A percentile compares a stretch with the other conserved stretches of the same genome.
Conservation (phyloP, 345 rosid species). For the Aquilaria sinensis region DNA sequence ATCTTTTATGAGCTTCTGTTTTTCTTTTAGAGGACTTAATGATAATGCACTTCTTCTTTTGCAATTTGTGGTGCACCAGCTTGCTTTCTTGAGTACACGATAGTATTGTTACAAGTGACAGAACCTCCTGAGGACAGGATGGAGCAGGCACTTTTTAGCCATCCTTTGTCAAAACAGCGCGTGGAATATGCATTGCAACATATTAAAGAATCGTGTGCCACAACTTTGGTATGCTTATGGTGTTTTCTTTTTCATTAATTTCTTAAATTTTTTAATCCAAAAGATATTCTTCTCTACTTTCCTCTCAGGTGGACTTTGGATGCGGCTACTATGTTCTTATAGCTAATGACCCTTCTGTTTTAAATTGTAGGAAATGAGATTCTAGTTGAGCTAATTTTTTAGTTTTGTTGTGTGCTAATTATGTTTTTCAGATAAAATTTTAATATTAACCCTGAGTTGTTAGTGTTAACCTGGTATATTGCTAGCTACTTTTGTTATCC, state of each 20-base stretch:
- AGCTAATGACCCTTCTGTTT: too few relatives aligned
- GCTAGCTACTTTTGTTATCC: too few relatives aligned
- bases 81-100: constrained; percentile 40
- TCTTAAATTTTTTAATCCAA: not conserved
- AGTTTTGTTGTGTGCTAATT: too few relatives aligned
- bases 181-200: constrained; percentile 83
- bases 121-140: constrained; percentile 87
- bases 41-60: constrained; percentile 11
- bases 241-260: constrained; percentile 8
- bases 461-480: too few relatives aligned
- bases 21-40: constrained; percentile 4
- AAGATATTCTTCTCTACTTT: constrained; percentile 12
- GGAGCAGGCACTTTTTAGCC: constrained; percentile 93
- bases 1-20: not conserved
- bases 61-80: constrained; percentile 20
- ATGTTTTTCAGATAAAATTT: too few relatives aligned
- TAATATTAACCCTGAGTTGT: too few relatives aligned
- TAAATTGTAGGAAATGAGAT: too few relatives aligned
- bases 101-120: constrained; percentile 51
- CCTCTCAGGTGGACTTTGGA: constrained; percentile 77
- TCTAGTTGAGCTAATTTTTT: too few relatives aligned
- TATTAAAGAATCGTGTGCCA: constrained; percentile 63
- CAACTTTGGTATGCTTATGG: constrained; percentile 51
- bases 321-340: too few relatives aligned
- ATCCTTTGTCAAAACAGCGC: constrained; percentile 92